These are phyloP conservation scores for Pyrenochaeta sp. DNA, from an alignment of 2,329 filamentous ascomycete genomes.

Conservation along the genomic window DNA sequence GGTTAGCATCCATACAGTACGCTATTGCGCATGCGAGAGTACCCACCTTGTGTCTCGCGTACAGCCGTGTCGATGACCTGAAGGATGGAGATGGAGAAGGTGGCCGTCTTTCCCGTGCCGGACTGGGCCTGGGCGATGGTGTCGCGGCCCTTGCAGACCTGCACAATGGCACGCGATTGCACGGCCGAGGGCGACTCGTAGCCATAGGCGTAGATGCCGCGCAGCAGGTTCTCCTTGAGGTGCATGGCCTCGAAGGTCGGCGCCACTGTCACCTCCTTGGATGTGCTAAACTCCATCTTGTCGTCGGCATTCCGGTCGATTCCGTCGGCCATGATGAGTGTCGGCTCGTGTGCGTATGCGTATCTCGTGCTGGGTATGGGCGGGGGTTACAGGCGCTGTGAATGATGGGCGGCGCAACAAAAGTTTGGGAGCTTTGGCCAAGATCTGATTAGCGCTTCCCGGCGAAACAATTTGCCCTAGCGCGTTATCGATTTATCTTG, in stretches of 20 bases:
- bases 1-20: conserved; percentile 20
- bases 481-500: conserved; percentile 28
- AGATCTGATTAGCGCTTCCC: conserved; percentile 16
- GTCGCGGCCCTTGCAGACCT: conserved; percentile 98
- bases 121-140: conserved; percentile 98
- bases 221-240: conserved; percentile 94
- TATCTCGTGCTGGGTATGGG: neutral
- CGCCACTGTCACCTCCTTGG: conserved; percentile 95
- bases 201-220: conserved; percentile 97
- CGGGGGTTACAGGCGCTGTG: neutral
- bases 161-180: conserved; percentile 96
- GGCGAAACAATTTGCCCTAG: conserved; percentile 24
- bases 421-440: conserved; percentile 28
- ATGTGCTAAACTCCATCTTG: conserved; percentile 97
- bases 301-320: conserved; percentile 95
- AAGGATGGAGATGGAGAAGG: conserved; percentile 94
- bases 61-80: conserved; percentile 95
- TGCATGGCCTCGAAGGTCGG: conserved; percentile 81
- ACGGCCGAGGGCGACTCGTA: conserved; percentile 98
- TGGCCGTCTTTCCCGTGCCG: conserved; percentile 95
- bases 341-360: conserved; percentile 1
- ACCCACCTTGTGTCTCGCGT: conserved; percentile 79
- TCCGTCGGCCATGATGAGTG: conserved; percentile 81
- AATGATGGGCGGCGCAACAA: conserved; percentile 19
- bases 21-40: neutral